These are phyloP conservation scores for Fusarium foetens DNA, from an alignment of 2,329 filamentous ascomycete genomes.

Conservation along the genomic window DNA sequence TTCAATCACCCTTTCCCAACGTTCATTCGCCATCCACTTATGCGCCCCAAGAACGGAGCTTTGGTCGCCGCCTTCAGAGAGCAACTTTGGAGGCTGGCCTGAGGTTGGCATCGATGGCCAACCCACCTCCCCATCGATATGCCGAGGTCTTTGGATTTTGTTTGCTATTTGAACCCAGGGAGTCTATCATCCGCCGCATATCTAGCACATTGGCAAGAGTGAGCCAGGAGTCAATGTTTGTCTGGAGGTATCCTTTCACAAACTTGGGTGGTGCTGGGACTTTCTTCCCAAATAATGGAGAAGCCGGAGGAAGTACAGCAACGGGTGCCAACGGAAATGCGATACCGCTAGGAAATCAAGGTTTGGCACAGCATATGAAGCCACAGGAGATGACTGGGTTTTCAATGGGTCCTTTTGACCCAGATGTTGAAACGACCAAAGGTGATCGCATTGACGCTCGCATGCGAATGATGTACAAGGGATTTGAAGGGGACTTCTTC, in stretches of 20 bases:
- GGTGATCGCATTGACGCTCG: conserved; percentile 57
- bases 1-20: conserved; percentile 46
- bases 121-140: conserved; percentile 60
- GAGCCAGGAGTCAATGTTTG: conserved; percentile 60
- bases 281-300: conserved; percentile 59
- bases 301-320: neutral
- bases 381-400: conserved; percentile 42
- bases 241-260: conserved; percentile 70
- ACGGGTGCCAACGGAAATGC: neutral
- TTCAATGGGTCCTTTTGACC: conserved; percentile 61
- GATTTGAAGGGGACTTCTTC: conserved; percentile 79
- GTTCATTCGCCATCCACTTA: conserved; percentile 64
- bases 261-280: conserved; percentile 75
- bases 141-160: conserved; percentile 75
- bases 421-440: conserved; percentile 51
- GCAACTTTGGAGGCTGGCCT: conserved; percentile 71
- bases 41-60: conserved; percentile 71
- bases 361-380: conserved; percentile 42
- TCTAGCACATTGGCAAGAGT: conserved; percentile 47
- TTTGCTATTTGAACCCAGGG: conserved; percentile 66
- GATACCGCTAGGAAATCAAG: conserved; percentile 52
- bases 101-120: conserved; percentile 62
- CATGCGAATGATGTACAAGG: conserved; percentile 65
- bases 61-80: conserved; percentile 77
- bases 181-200: conserved; percentile 58